These are phyloP conservation scores for Lasiodiplodia theobromae DNA, from an alignment of 2,329 filamentous ascomycete species.

Conservation along the genomic window DNA sequence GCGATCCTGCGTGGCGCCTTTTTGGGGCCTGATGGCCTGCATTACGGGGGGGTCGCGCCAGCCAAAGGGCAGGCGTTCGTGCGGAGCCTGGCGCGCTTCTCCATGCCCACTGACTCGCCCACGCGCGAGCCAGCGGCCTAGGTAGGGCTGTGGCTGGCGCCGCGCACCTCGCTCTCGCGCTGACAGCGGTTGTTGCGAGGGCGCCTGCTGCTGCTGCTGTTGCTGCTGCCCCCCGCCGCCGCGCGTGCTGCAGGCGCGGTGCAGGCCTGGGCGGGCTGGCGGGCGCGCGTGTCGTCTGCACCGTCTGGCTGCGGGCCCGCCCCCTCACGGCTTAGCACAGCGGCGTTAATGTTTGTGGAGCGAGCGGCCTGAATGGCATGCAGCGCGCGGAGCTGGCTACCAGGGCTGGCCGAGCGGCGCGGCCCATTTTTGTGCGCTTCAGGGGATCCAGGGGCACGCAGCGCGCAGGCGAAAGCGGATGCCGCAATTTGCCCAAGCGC, in stretches of 20 bases:
- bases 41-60: constrained; percentile 11
- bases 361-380: constrained; percentile 24
- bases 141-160: not conserved
- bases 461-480: constrained; percentile 28
- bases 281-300: not conserved
- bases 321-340: constrained; percentile 22
- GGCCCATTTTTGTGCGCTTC: constrained; percentile 26
- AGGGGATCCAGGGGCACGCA: constrained; percentile 25
- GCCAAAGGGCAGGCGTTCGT: constrained; percentile 7
- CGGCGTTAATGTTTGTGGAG: constrained; percentile 22
- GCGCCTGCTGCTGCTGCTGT: not conserved
- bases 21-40: constrained; percentile 15
- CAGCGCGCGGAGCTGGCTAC: constrained; percentile 26
- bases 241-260: not conserved
- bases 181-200: not conserved
- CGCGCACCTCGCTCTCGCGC: not conserved
- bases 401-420: constrained; percentile 25
- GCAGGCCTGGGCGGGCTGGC: not conserved
- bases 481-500: constrained; percentile 29
- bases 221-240: not conserved
- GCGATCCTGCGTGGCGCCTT: constrained; percentile 23
- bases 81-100: constrained; percentile 21
- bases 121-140: not conserved
- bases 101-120: constrained; percentile 24
- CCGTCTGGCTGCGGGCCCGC: not conserved